Evolutionary conservation across 2,329 filamentous ascomycete species (phyloP), one percentile per base, ranked within the genome.

Genomic region (Xylariaceae sp.): DNA sequence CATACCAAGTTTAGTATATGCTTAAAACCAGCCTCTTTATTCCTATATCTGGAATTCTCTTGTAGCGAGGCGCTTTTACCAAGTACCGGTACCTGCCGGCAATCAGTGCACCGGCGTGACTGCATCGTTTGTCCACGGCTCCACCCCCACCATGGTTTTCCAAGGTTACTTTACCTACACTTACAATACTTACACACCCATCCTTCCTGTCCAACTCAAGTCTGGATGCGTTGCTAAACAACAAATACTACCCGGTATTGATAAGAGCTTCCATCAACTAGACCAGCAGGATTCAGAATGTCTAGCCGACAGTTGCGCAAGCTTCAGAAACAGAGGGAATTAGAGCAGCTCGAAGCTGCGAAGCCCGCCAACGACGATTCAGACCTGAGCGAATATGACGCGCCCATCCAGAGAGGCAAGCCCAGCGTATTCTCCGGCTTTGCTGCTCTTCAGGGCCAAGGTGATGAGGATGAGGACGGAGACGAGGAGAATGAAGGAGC

Each of bases 401-500:
- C 64, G 40, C 68, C 69, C 2, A 58, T 67, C 9, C 63, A 62
- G 7, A 76, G 72, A 60, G 70, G 74, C 10, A 74, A 75, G 30
- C 62, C 68, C 10, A 80, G 75, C 57, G 60, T 75, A 8, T 84
- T 84, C 59, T 69, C 73, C 0, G 72, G 68, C 0, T 75, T 76
- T 56, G 79, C 80, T 8, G 79, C 80, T 1, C 69, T 84, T 0
- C 77, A 70, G 5, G 75, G 70, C 2, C 73, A 73, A 15, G 74
- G 73, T 2, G 71, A 74, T 2, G 68, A 72, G 3, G 70, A 72
- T 2, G 68, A 72, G 1, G 68, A 72, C 2, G 67, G 71, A 1
- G 64, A 70, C 1, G 66, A 70, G 12, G 64, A 70, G 6, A 64
- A 68, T 3, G 68, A 73, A 2, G 68, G 73, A 3, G 66, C 68